Conservation (phyloP, 164 flowering plant species). For the Berberis vulgaris region DNA sequence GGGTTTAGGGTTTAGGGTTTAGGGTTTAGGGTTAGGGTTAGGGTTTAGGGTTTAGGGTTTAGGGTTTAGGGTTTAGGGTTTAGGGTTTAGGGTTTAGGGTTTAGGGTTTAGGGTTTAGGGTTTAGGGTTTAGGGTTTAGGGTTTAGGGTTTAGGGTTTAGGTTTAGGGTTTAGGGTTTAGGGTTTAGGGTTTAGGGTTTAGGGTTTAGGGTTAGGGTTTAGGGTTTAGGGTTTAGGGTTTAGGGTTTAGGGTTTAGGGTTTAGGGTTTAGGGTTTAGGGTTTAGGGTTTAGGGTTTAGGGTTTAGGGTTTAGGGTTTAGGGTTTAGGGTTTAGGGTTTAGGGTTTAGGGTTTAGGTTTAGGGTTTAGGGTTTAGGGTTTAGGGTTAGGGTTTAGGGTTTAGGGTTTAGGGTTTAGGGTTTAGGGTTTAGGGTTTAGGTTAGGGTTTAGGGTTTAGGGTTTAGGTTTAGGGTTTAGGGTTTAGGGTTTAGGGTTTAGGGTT, state of each 20-base stretch:
- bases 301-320: slow-evolving; percentile 1
- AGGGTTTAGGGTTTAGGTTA: too few species aligned
- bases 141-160: slow-evolving; percentile 14
- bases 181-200: slow-evolving; percentile 3
- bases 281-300: not conserved
- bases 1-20: slow-evolving; percentile 6
- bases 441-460: slow-evolving; percentile 5
- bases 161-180: slow-evolving; percentile 6
- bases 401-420: slow-evolving; percentile 7
- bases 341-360: not conserved
- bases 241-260: slow-evolving; percentile 6
- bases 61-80: slow-evolving; percentile 7
- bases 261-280: not conserved
- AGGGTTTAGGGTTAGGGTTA: not conserved
- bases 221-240: slow-evolving; percentile 2
- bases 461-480: slow-evolving; percentile 4
- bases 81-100: not conserved
- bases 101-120: not conserved
- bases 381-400: not conserved
- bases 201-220: slow-evolving; percentile 5
- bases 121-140: slow-evolving; percentile 10
- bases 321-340: slow-evolving; percentile 1
- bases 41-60: not conserved
- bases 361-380: not conserved
- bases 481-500: slow-evolving; percentile 6